phyloP scores from a whole-genome alignment of 169 alveolate genomes.

The Plasmodium coatneyi region DNA sequence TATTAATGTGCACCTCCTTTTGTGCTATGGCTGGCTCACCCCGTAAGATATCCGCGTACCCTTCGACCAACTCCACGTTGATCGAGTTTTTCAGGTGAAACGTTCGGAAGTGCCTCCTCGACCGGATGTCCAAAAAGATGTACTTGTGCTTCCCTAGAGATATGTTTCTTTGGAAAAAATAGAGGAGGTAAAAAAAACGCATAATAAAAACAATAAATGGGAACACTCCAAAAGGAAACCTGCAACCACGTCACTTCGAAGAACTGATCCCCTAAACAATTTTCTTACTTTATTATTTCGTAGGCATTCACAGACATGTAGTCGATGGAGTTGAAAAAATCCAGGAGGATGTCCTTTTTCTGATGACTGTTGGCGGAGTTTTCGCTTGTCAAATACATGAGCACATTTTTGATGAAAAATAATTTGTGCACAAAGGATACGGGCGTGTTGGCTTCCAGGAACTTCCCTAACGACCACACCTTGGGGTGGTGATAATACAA shows the following conservation, averaged over 20 bases:
- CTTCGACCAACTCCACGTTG: slow-evolving; percentile 15
- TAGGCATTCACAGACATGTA: slow-evolving; percentile 66
- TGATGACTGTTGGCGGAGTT: slow-evolving; percentile 30
- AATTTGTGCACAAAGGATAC: slow-evolving; percentile 59
- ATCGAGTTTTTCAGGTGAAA: slow-evolving; percentile 49
- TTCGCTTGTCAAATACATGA: slow-evolving; percentile 52
- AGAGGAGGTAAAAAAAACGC: not conserved
- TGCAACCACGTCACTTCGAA: not conserved
- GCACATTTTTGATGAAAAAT: slow-evolving; percentile 53
- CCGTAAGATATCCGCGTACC: slow-evolving; percentile 8
- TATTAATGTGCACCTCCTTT: not conserved
- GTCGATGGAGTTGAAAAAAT: slow-evolving; percentile 59
- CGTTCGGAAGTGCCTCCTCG: slow-evolving; percentile 4
- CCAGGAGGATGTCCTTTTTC: slow-evolving; percentile 24
- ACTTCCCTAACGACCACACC: slow-evolving; percentile 69
- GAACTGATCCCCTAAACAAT: not conserved
- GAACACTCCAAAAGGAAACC: not conserved
- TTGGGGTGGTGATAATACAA: not conserved
- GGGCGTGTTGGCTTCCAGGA: slow-evolving; percentile 59
- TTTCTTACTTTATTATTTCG: slow-evolving; percentile 41
- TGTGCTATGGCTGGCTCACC: not conserved
- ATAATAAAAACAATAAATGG: not conserved
- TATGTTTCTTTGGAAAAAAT: slow-evolving; percentile 22
- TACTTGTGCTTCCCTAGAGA: slow-evolving; percentile 25
- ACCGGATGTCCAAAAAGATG: slow-evolving; percentile 50